Conservation (phyloP, 306 rosid species). For the Lathyrus aphaca region DNA sequence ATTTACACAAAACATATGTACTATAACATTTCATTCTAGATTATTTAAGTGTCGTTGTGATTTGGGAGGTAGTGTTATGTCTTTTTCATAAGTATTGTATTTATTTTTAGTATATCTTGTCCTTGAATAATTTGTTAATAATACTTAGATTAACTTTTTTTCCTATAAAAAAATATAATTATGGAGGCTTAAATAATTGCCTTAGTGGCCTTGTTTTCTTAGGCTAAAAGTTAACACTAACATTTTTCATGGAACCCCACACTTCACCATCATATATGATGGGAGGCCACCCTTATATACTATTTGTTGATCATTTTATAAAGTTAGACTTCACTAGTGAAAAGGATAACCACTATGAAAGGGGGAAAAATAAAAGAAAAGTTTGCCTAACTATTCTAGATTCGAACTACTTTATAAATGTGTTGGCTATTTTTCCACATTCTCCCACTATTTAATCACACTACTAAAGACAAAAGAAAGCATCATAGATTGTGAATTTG, state of each 20-base stretch:
- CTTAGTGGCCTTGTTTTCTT: constrained; percentile 17
- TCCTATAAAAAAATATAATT: no score
- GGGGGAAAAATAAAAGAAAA: constrained; percentile 4
- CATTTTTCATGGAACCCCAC: constrained; percentile 39
- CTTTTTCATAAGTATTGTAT: no score
- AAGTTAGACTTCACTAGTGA: constrained; percentile 37
- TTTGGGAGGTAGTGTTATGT: no score
- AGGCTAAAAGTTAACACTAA: constrained; percentile 24
- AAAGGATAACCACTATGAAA: constrained; percentile 30
- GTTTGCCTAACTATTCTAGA: constrained; percentile 47
- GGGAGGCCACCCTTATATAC: constrained; percentile 34
- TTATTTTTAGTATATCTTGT: no score
- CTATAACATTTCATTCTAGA: no score
- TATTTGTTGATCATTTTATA: constrained; percentile 23
- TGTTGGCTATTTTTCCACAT: constrained; percentile 39
- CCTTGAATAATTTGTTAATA: no score
- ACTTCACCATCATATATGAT: constrained; percentile 41
- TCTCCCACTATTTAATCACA: constrained; percentile 28
- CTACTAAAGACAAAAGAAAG: constrained; percentile 42
- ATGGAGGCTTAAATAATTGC: no score
- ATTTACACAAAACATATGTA: no score
- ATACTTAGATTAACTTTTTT: not conserved
- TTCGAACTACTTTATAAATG: constrained; percentile 38
- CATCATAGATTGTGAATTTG: constrained; percentile 32
- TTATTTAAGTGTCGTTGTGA: no score